Evolutionary conservation across 257 asterid genomes (phyloP), one percentile per base, ranked within the genome.

Genomic region (Nyctanthes arbortristis): DNA sequence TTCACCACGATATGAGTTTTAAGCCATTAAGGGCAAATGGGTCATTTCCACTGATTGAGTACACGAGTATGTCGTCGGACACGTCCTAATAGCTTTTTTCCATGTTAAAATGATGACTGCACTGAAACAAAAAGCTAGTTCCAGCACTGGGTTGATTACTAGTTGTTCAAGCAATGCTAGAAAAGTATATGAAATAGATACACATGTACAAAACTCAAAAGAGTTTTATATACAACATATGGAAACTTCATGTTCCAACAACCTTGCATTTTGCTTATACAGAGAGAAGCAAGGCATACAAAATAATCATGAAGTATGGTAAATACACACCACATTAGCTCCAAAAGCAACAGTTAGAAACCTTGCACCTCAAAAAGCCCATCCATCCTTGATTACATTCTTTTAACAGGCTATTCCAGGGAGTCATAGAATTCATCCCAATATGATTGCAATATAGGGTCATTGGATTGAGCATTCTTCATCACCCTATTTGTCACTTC

Each of bases 391-490:
- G 35, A 10, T 16, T 49, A 12, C 30, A 49, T 49, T 49, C 24
- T n/a, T 60, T 63, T 37, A 39, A 58, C 30, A 6, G 52, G 10
- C 8, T 35, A 25, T 52, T 69, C 75, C 18, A 61, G 72, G 11
- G 72, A 65, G 11, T 52, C 68, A 11, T 34, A 22, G 52, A 11
- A 49, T 32, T 61, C 84, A 34, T 69, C 87, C 88, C 77, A 84
- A 49, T 79, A 82, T n/a, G 82, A 72, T 68, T 75, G 87, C 54
- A 79, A 82, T 47, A 75, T 35, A 5, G 89, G 73, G 70, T 85
- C 89, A 37, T 58, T 72, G 58, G 91, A 73, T 25, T 33, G 28
- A 9, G 79, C 76, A 11, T 74, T 83, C 71, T 84, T 80, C 85
- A 80, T 68, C 58, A 61, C 76, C 82, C 83, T 79, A 6, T 71